These are phyloP conservation scores for Colletotrichum cordylinicola DNA, from an alignment of 2,329 filamentous ascomycete genomes.

Conservation along the genomic window DNA sequence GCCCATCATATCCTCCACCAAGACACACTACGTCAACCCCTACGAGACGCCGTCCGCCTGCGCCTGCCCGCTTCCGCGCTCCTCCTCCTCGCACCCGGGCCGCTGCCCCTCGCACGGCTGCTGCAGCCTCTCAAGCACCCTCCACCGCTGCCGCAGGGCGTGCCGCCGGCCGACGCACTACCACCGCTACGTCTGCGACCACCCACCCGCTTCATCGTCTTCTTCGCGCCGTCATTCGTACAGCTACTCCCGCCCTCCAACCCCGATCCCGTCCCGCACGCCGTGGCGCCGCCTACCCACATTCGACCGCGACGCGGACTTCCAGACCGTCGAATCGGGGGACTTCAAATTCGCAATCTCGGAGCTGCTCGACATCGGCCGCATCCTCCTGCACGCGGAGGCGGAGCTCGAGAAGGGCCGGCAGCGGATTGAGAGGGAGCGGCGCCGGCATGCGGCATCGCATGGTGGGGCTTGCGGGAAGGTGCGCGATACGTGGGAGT, in stretches of 20 bases:
- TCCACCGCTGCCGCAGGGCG: constrained; percentile 20
- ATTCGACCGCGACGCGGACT: constrained; percentile 14
- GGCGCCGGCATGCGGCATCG: not conserved
- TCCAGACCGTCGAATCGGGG: not conserved
- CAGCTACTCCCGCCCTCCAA: not conserved
- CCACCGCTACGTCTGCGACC: not conserved
- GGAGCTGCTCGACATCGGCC: constrained; percentile 10
- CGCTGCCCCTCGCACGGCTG: constrained; percentile 31
- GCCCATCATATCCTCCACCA: constrained; percentile 29
- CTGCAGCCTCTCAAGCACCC: constrained; percentile 25
- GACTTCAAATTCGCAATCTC: constrained; percentile 1
- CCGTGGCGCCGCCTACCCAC: constrained; percentile 1
- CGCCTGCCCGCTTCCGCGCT: constrained; percentile 15
- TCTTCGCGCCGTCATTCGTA: constrained; percentile 25
- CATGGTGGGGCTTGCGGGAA: not conserved
- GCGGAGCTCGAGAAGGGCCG: not conserved
- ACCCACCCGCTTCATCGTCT: not conserved
- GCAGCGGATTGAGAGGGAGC: not conserved
- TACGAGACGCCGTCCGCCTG: constrained; percentile 27
- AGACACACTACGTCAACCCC: constrained; percentile 26
- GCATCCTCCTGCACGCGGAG: not conserved
- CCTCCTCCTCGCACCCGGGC: not conserved
- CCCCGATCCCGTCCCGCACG: rapidly evolving
- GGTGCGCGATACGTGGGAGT: not conserved
- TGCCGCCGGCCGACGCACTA: constrained; percentile 5